Evolutionary conservation across 2,329 filamentous ascomycete species (phyloP).

Genomic region (Trichoderma arundinaceum): DNA sequence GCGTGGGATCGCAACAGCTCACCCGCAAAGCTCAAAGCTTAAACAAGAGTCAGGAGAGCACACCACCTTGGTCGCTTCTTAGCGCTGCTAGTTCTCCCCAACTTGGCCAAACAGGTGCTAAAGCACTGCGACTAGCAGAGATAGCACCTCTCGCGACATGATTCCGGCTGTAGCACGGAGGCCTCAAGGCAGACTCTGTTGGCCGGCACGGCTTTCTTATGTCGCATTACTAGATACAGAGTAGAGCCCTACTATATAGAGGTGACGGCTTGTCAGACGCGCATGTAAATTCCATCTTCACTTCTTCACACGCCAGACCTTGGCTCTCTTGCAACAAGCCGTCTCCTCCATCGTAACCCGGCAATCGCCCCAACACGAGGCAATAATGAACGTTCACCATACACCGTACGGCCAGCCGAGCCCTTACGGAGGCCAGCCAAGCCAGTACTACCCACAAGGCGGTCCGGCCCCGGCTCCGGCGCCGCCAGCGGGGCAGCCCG

Average conservation of each 20-base stretch:
- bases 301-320: too few relatives aligned
- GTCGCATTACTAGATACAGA: too few relatives aligned
- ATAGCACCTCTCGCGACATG: background rate
- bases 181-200: background rate
- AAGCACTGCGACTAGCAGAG: too few relatives aligned
- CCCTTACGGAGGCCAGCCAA: background rate
- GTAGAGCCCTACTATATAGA: too few relatives aligned
- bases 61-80: background rate
- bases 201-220: too few relatives aligned
- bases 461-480: background rate
- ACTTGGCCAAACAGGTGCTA: background rate
- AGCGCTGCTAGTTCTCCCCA: background rate
- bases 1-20: too few relatives aligned
- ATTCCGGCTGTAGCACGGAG: background rate
- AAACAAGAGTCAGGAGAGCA: background rate
- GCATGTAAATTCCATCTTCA: too few relatives aligned
- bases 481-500: background rate
- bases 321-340: too few relatives aligned
- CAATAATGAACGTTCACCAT: conserved; percentile 13
- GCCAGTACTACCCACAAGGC: conserved; percentile 6
- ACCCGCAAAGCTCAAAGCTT: background rate
- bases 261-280: too few relatives aligned
- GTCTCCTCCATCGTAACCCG: too few relatives aligned
- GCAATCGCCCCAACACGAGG: background rate
- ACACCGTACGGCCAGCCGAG: conserved; percentile 20